Conservation (phyloP, 768 basidiomycete genomes). For the Panus rudis region DNA sequence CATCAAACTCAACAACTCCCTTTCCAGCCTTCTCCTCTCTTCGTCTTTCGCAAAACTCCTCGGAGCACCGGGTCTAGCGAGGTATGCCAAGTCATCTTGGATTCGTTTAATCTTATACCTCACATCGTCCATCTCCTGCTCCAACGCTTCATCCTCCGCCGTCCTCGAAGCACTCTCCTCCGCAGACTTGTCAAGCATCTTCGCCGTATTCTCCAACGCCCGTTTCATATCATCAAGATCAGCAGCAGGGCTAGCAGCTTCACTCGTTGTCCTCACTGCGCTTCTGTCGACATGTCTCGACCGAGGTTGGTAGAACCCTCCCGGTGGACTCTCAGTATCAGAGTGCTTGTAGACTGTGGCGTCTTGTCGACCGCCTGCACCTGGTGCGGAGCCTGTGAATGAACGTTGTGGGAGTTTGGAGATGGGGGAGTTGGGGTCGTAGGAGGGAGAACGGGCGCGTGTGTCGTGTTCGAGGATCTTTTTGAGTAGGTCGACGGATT, state of each 20-base stretch:
- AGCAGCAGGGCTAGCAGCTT: conserved; percentile 49
- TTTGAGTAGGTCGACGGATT: conserved; percentile 84
- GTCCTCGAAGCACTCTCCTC: conserved; percentile 57
- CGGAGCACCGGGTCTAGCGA: conserved; percentile 69
- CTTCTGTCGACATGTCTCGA: conserved; percentile 82
- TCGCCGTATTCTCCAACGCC: conserved; percentile 69
- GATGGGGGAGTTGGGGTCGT: conserved; percentile 41
- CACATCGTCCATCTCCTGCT: conserved; percentile 82
- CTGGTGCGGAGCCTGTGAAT: conserved; percentile 49
- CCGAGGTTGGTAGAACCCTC: conserved; percentile 71
- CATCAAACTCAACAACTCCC: conserved; percentile 78
- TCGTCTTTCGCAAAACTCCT: conserved; percentile 70
- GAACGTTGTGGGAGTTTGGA: conserved; percentile 67
- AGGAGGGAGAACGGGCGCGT: conserved; percentile 57
- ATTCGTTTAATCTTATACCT: conserved; percentile 79
- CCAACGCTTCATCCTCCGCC: conserved; percentile 84
- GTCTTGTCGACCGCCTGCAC: conserved; percentile 64
- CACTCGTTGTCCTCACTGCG: conserved; percentile 66
- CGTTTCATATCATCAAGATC: conserved; percentile 88
- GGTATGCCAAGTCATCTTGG: conserved; percentile 88
- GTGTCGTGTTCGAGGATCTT: conserved; percentile 83
- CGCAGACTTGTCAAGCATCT: conserved; percentile 68
- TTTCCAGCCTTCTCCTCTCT: conserved; percentile 78
- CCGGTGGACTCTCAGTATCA: conserved; percentile 43
- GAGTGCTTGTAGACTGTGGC: conserved; percentile 90